Percentiles rank a stretch among this genome's conserved stretches.
Evolutionary conservation across 306 rosid species (phyloP).

Genomic region (Pterocarpus macrocarpus): DNA sequence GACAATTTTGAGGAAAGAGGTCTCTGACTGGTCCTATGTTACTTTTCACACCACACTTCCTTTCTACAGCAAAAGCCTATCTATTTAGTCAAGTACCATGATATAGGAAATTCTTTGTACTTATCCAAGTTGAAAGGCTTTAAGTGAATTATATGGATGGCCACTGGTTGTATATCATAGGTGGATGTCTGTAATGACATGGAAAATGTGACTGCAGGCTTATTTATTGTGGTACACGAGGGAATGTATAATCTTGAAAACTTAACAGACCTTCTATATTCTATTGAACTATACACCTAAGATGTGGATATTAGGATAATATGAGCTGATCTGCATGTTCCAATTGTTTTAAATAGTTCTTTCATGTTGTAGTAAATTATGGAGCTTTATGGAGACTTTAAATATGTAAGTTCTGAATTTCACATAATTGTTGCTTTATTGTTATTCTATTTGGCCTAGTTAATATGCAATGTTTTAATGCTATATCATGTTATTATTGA

Average conservation of each 20-base stretch:
- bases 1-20: constrained; percentile 81
- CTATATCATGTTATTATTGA: not conserved
- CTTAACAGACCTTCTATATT: not conserved
- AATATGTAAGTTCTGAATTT: no score
- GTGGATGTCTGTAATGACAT: constrained; percentile 9
- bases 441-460: no score
- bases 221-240: not conserved
- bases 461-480: no score
- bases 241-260: not conserved
- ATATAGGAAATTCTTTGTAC: not conserved
- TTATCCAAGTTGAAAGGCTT: not conserved
- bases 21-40: constrained; percentile 29
- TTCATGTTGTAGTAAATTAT: no score
- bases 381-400: no score
- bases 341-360: not conserved
- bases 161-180: not conserved
- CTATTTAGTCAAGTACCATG: not conserved
- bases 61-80: not conserved
- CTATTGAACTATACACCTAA: not conserved
- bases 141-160: not conserved
- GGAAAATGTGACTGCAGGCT: not conserved
- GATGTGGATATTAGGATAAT: not conserved
- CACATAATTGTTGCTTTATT: not conserved
- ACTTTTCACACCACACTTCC: constrained; percentile 23
- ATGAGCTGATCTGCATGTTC: not conserved